phyloP scores from a whole-genome alignment of 495 filamentous ascomycete species.

The Cercophora scortea region DNA sequence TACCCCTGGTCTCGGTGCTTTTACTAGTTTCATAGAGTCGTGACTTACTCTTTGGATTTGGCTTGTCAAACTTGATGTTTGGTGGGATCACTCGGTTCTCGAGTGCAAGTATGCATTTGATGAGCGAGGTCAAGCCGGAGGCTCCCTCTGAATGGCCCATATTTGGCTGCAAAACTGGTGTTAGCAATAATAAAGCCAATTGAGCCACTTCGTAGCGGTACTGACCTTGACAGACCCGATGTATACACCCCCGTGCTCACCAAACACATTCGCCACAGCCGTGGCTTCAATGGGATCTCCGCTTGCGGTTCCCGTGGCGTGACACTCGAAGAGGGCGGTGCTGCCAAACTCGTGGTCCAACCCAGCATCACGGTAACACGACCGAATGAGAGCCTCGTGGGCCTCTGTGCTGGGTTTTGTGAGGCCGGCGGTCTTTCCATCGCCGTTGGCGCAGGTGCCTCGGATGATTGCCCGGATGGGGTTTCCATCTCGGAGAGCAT shows the following conservation, averaged over 20 bases:
- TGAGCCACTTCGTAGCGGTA: too few species aligned
- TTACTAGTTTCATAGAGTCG: too few species aligned
- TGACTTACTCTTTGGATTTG: neutral
- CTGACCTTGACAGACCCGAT: neutral
- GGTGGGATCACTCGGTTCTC: neutral
- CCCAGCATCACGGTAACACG: neutral
- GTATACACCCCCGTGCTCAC: neutral
- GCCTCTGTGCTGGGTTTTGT: conserved; percentile 38
- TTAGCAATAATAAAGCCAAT: too few species aligned
- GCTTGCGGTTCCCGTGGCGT: neutral
- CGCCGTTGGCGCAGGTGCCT: conserved; percentile 37
- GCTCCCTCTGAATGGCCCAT: neutral
- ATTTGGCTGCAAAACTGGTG: neutral
- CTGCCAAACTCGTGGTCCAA: neutral
- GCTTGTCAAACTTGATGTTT: neutral
- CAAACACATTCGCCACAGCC: neutral
- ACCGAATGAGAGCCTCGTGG: neutral
- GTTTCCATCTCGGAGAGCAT: conserved; percentile 38
- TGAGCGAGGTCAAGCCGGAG: neutral
- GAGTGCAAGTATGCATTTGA: neutral
- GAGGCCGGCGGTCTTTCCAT: conserved; percentile 41
- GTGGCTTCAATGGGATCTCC: neutral
- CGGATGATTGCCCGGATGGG: conserved; percentile 51
- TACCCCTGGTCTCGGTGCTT: too few species aligned
- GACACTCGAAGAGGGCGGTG: neutral